phyloP scores from a whole-genome alignment of 106 monocot genomes.

The Phalaenopsis equestris region DNA sequence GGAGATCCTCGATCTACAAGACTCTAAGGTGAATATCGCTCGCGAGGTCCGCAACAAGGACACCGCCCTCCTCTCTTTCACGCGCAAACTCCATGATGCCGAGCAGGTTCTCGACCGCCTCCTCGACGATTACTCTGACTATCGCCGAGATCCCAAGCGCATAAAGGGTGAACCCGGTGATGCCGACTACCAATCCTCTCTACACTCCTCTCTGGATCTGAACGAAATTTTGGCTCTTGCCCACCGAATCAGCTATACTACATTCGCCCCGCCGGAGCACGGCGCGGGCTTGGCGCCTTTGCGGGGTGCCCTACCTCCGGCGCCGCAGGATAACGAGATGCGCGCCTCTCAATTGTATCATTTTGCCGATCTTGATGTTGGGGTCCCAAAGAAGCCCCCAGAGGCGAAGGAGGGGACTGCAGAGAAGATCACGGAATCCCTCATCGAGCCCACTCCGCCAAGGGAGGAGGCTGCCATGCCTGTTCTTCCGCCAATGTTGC shows the following conservation, averaged over 20 bases:
- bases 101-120: slow-evolving; percentile 59
- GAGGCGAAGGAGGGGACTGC: slow-evolving; percentile 35
- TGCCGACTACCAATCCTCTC: slow-evolving; percentile 4
- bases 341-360: slow-evolving; percentile 82
- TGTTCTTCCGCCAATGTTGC: slow-evolving; percentile 24
- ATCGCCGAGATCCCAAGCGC: slow-evolving; percentile 26
- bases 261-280: slow-evolving; percentile 93
- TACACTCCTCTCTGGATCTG: slow-evolving; percentile 44
- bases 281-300: slow-evolving; percentile 74
- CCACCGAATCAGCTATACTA: slow-evolving; percentile 95
- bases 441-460: slow-evolving; percentile 63
- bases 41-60: slow-evolving; percentile 40
- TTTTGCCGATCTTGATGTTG: slow-evolving; percentile 68
- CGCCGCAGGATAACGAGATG: slow-evolving; percentile 98
- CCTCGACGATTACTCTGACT: slow-evolving; percentile 74
- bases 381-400: slow-evolving; percentile 30
- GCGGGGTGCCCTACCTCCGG: slow-evolving; percentile 82
- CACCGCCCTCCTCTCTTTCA: slow-evolving; percentile 51
- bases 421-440: slow-evolving; percentile 12
- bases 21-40: slow-evolving; percentile 33
- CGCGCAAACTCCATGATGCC: slow-evolving; percentile 55
- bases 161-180: slow-evolving; percentile 4
- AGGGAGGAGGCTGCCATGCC: slow-evolving; percentile 30
- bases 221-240: slow-evolving; percentile 66
- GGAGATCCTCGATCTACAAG: slow-evolving; percentile 81